Conservation (phyloP, 768 basidiomycete genomes). For the Baorangia bicolor region DNA sequence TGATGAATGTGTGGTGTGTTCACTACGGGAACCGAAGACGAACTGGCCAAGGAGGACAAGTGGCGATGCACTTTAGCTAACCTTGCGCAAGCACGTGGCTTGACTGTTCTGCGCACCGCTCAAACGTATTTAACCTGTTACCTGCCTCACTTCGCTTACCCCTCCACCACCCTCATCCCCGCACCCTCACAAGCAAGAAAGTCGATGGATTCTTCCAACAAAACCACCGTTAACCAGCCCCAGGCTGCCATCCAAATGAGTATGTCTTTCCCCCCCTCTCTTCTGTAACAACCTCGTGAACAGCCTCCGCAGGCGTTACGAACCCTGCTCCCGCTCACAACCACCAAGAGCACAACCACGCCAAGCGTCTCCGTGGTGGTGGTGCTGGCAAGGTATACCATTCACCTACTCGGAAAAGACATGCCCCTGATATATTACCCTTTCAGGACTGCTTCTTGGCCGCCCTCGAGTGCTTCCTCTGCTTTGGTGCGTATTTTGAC, state of each 20-base stretch:
- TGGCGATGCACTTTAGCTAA: conserved; percentile 10
- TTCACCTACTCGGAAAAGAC: not conserved
- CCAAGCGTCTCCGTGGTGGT: conserved; percentile 66
- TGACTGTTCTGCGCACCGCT: not conserved
- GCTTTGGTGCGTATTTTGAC: conserved; percentile 53
- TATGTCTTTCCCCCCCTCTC: conserved; percentile 32
- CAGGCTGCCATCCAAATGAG: conserved; percentile 63
- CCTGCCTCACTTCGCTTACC: not conserved
- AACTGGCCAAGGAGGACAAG: not conserved
- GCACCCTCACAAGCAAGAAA: conserved; percentile 25
- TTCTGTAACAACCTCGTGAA: not conserved
- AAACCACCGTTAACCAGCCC: conserved; percentile 51
- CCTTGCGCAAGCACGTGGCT: conserved; percentile 12
- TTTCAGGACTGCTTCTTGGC: conserved; percentile 67
- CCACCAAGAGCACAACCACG: conserved; percentile 42
- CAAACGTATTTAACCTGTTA: conserved; percentile 24
- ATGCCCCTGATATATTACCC: not conserved
- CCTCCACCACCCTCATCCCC: not conserved
- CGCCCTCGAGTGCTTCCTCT: conserved; percentile 63
- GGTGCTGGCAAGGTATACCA: conserved; percentile 60
- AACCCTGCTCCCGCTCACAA: conserved; percentile 43
- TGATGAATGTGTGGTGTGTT: too few relatives aligned
- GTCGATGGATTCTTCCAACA: conserved; percentile 33
- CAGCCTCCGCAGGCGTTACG: conserved; percentile 40
- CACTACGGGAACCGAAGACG: too few relatives aligned